These are phyloP conservation scores for Daldinia decipiens DNA, from an alignment of 495 filamentous ascomycete genomes.

Conservation along the genomic window DNA sequence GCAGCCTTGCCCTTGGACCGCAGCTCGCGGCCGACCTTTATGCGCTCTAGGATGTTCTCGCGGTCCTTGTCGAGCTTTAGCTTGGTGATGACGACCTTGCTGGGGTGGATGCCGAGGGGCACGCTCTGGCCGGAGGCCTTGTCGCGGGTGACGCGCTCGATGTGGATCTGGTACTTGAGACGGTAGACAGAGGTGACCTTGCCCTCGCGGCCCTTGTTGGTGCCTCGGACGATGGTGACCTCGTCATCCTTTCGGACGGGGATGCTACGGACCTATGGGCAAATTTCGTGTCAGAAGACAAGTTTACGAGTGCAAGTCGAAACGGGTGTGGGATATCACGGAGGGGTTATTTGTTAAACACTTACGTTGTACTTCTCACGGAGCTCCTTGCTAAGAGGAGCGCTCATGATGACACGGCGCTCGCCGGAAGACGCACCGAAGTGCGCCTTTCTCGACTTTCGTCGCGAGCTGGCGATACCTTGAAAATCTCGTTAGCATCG, in stretches of 20 bases:
- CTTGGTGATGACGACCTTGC: constrained; percentile 96
- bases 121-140: constrained; percentile 94
- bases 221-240: constrained; percentile 85
- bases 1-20: constrained; percentile 64
- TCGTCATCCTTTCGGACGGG: constrained; percentile 99
- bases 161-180: constrained; percentile 93
- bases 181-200: constrained; percentile 97
- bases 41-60: constrained; percentile 90
- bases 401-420: constrained; percentile 93
- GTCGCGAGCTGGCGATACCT: constrained; percentile 84
- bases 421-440: constrained; percentile 91
- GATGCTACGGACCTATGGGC: constrained; percentile 85
- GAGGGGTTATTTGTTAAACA: constrained; percentile 7
- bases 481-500: constrained; percentile 21
- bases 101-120: constrained; percentile 86
- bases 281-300: constrained; percentile 19
- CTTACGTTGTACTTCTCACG: constrained; percentile 93
- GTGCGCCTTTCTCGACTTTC: constrained; percentile 98
- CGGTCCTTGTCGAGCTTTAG: constrained; percentile 98
- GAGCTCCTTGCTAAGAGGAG: constrained; percentile 93
- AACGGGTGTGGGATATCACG: too few species aligned
- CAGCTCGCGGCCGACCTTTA: constrained; percentile 78
- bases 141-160: constrained; percentile 92
- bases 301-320: background rate
- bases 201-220: constrained; percentile 94